phyloP scores from a whole-genome alignment of 768 basidiomycete species.

The Podaxis mareebaensis region DNA sequence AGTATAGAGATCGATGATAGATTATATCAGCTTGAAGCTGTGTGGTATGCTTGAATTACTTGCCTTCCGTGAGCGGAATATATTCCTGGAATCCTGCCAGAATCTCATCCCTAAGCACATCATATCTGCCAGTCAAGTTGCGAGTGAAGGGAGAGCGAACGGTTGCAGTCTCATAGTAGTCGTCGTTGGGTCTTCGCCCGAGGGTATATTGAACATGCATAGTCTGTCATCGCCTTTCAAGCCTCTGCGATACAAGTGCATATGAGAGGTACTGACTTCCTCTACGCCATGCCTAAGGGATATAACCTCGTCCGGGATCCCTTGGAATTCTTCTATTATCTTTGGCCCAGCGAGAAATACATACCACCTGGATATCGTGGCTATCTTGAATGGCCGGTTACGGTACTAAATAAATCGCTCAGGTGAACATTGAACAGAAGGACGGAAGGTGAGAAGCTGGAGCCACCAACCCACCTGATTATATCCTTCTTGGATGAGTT shows the following conservation, averaged over 20 bases:
- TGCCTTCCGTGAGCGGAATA: conserved; percentile 24
- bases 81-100: conserved; percentile 3
- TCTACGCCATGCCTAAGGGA: conserved; percentile 27
- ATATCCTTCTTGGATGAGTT: conserved; percentile 28
- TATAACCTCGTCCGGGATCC: conserved; percentile 32
- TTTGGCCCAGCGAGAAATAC: conserved; percentile 30
- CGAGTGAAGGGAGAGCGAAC: conserved; percentile 13
- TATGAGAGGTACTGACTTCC: conserved; percentile 23
- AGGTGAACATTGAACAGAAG: neutral
- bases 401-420: conserved; percentile 20
- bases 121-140: conserved; percentile 8
- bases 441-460: conserved; percentile 5
- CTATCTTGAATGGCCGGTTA: conserved; percentile 28
- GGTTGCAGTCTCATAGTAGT: conserved; percentile 6
- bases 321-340: conserved; percentile 32
- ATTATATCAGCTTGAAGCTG: neutral
- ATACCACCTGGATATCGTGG: conserved; percentile 28
- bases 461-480: conserved; percentile 19
- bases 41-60: neutral
- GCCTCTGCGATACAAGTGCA: neutral
- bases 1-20: neutral
- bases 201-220: conserved; percentile 32
- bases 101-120: conserved; percentile 16
- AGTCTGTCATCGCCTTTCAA: conserved; percentile 13
- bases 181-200: conserved; percentile 13